These are phyloP conservation scores for Quillaja saponaria DNA, from an alignment of 306 rosid genomes.

Conservation along the genomic window DNA sequence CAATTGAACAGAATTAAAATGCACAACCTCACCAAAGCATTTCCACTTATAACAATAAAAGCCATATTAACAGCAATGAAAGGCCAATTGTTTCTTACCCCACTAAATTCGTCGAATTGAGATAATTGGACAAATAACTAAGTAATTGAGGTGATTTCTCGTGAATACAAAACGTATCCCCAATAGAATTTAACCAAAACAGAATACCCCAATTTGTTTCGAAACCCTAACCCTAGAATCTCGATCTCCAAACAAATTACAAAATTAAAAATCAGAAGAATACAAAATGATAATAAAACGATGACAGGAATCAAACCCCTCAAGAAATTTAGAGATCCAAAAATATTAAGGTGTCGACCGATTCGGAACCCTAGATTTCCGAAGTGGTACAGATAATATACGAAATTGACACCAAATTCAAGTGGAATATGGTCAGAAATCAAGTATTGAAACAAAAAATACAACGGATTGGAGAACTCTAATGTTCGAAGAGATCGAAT, in stretches of 20 bases:
- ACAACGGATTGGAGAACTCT: background rate
- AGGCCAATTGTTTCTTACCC: slow-evolving; percentile 27
- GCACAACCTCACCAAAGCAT: background rate
- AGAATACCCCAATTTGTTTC: background rate
- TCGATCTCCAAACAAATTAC: background rate
- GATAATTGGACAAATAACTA: slow-evolving; percentile 15
- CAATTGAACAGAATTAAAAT: too few species aligned
- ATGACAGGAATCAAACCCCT: slow-evolving; percentile 29
- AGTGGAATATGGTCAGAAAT: slow-evolving; percentile 19
- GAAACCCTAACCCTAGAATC: slow-evolving; percentile 59
- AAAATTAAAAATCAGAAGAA: slow-evolving; percentile 19
- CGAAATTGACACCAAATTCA: slow-evolving; percentile 11
- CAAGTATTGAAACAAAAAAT: background rate
- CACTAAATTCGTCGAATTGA: slow-evolving; percentile 17
- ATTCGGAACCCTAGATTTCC: slow-evolving; percentile 49
- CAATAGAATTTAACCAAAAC: slow-evolving; percentile 37
- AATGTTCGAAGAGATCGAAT: slow-evolving; percentile 8
- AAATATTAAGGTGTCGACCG: slow-evolving; percentile 25
- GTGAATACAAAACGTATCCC: slow-evolving; percentile 25
- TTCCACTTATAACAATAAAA: background rate
- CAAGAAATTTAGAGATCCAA: slow-evolving; percentile 21
- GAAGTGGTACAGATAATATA: slow-evolving; percentile 4
- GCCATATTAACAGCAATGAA: background rate
- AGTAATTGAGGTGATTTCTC: background rate
- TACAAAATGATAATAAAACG: background rate